These are phyloP conservation scores for Fagus crenata DNA, from an alignment of 306 rosid species.

Conservation along the genomic window DNA sequence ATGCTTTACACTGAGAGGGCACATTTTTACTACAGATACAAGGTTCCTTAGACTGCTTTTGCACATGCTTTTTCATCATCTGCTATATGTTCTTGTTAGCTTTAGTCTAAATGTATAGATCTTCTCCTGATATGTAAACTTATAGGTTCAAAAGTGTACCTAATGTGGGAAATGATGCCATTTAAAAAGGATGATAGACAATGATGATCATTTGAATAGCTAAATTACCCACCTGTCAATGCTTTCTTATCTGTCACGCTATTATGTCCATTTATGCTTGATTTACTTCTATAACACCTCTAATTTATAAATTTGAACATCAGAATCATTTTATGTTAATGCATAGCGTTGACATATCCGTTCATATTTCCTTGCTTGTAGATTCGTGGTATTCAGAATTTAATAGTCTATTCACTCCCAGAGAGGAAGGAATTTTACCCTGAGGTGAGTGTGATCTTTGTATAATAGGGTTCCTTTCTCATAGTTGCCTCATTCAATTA, in stretches of 20 bases:
- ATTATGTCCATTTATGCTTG: background rate
- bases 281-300: background rate
- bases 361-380: constrained; percentile 35
- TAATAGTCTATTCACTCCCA: constrained; percentile 78
- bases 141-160: background rate
- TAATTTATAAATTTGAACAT: background rate
- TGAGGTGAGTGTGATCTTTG: constrained; percentile 55
- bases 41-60: constrained; percentile 46
- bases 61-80: background rate
- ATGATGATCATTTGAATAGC: background rate
- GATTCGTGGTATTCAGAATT: constrained; percentile 81
- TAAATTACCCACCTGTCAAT: background rate
- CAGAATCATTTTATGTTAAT: constrained; percentile 5
- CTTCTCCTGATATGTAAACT: background rate
- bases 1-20: constrained; percentile 92
- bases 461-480: constrained; percentile 16
- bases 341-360: constrained; percentile 17
- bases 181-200: background rate
- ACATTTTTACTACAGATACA: constrained; percentile 89
- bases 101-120: background rate
- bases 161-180: background rate
- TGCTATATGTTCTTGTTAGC: background rate
- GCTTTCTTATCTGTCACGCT: background rate
- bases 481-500: constrained; percentile 9
- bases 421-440: constrained; percentile 93